phyloP scores from a whole-genome alignment of 139 green algal genomes.

The Chlamydomonas incerta region DNA sequence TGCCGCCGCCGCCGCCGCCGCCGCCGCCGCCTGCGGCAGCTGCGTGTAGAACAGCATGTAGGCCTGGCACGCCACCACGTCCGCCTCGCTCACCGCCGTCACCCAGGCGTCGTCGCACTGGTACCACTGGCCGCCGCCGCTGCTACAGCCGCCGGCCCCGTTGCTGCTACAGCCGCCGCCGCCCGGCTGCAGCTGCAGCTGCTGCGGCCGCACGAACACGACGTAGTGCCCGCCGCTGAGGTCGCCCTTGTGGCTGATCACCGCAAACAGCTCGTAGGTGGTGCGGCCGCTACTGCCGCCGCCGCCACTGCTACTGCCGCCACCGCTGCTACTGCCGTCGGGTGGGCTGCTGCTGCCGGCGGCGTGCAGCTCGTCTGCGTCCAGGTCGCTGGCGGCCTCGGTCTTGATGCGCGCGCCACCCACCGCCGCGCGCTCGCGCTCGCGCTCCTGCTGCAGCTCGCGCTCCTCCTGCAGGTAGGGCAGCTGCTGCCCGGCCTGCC shows the following conservation, averaged over 20 bases:
- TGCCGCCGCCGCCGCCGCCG: not conserved
- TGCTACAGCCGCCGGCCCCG: not conserved
- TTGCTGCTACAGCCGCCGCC: not conserved
- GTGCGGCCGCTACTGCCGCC: too few relatives aligned
- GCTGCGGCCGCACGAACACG: conserved; percentile 65
- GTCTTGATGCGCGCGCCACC: too few relatives aligned
- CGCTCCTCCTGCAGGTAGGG: too few relatives aligned
- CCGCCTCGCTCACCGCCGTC: conserved; percentile 65
- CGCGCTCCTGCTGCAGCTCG: too few relatives aligned
- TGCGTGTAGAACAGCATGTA: conserved; percentile 93
- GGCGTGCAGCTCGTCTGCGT: not conserved
- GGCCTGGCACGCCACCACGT: conserved; percentile 77
- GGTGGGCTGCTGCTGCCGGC: too few relatives aligned
- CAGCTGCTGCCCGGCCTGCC: too few relatives aligned
- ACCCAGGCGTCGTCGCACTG: conserved; percentile 89
- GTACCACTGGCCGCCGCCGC: conserved; percentile 79
- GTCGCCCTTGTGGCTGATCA: conserved; percentile 86
- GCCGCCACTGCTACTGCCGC: too few relatives aligned
- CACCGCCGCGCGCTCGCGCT: too few relatives aligned
- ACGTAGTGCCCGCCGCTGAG: conserved; percentile 89
- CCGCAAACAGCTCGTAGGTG: conserved; percentile 85
- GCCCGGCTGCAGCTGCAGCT: not conserved
- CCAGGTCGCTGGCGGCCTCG: too few relatives aligned
- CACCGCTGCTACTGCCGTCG: too few relatives aligned
- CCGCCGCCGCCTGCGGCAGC: conserved; percentile 2